Conservation (phyloP, 768 basidiomycete genomes). For the Lyophyllum decastes region DNA sequence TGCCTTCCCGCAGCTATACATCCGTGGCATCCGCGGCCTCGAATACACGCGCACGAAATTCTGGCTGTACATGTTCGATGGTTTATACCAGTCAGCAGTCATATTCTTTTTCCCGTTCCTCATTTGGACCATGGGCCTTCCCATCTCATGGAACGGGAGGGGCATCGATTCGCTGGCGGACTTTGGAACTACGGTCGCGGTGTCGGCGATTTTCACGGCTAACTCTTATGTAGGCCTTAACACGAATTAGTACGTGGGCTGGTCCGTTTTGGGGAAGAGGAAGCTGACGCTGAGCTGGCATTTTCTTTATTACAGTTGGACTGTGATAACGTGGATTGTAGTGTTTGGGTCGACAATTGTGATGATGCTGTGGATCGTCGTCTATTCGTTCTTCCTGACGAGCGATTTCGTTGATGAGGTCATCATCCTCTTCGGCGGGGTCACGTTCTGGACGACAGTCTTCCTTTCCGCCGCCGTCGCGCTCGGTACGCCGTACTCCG, state of each 20-base stretch:
- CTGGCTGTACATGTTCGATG: conserved; percentile 94
- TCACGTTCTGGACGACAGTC: conserved; percentile 85
- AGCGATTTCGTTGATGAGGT: conserved; percentile 75
- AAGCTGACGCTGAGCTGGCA: conserved; percentile 20
- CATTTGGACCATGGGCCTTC: conserved; percentile 64
- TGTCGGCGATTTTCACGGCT: conserved; percentile 84
- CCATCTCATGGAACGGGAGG: conserved; percentile 76
- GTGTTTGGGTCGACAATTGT: conserved; percentile 79
- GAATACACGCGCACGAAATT: conserved; percentile 93
- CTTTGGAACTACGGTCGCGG: conserved; percentile 90
- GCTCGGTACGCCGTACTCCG: conserved; percentile 53
- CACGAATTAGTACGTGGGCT: conserved; percentile 68
- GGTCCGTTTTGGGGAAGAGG: conserved; percentile 7
- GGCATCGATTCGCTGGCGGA: conserved; percentile 81
- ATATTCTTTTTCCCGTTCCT: conserved; percentile 87
- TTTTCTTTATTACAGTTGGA: conserved; percentile 58
- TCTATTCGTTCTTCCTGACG: conserved; percentile 82
- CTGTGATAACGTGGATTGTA: conserved; percentile 80
- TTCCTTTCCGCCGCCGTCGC: conserved; percentile 69
- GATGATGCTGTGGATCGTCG: conserved; percentile 84
- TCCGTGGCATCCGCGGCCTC: conserved; percentile 89
- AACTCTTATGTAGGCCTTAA: conserved; percentile 91
- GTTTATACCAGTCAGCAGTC: conserved; percentile 87
- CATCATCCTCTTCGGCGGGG: conserved; percentile 68
- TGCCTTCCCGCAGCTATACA: conserved; percentile 94